phyloP scores from a whole-genome alignment of 352 stramenopile genomes.

The Phytopythium helicoides region DNA sequence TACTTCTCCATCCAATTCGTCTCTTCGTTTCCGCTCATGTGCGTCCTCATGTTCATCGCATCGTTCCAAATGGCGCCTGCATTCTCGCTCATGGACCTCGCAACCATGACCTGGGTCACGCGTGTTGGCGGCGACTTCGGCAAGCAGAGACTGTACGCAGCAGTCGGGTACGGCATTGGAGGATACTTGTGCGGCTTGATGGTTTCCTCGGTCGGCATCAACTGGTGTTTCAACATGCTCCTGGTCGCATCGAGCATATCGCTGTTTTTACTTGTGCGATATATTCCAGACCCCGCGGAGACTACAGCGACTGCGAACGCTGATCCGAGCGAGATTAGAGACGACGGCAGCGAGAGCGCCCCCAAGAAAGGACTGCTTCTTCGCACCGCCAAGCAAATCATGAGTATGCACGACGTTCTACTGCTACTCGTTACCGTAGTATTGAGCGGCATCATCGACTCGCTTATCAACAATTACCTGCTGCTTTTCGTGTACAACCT shows the following conservation, averaged over 20 bases:
- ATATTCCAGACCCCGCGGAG: slow-evolving; percentile 10
- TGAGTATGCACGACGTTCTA: slow-evolving; percentile 24
- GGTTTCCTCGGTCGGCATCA: slow-evolving; percentile 22
- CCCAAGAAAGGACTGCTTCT: slow-evolving; percentile 12
- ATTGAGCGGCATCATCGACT: slow-evolving; percentile 35
- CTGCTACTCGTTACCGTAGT: slow-evolving; percentile 30
- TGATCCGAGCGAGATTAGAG: neutral
- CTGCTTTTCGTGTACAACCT: slow-evolving; percentile 46
- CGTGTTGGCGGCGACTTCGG: slow-evolving; percentile 38
- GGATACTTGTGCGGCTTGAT: slow-evolving; percentile 30
- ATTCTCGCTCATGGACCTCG: slow-evolving; percentile 31
- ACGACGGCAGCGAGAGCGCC: neutral
- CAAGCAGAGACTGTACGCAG: slow-evolving; percentile 40
- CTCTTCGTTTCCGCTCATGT: slow-evolving; percentile 15
- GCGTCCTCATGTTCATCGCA: slow-evolving; percentile 23
- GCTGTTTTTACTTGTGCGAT: slow-evolving; percentile 23
- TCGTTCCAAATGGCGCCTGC: slow-evolving; percentile 23
- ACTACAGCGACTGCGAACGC: slow-evolving; percentile 8
- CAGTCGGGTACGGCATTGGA: slow-evolving; percentile 32
- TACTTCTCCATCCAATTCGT: slow-evolving; percentile 28
- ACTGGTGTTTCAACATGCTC: slow-evolving; percentile 33
- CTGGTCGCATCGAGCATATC: slow-evolving; percentile 17
- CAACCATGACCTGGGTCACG: slow-evolving; percentile 28
- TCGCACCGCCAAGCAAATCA: slow-evolving; percentile 19
- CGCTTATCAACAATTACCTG: slow-evolving; percentile 40